These are phyloP conservation scores for Lipomyces kockii DNA, from an alignment of 805 yeast species.

Conservation along the genomic window DNA sequence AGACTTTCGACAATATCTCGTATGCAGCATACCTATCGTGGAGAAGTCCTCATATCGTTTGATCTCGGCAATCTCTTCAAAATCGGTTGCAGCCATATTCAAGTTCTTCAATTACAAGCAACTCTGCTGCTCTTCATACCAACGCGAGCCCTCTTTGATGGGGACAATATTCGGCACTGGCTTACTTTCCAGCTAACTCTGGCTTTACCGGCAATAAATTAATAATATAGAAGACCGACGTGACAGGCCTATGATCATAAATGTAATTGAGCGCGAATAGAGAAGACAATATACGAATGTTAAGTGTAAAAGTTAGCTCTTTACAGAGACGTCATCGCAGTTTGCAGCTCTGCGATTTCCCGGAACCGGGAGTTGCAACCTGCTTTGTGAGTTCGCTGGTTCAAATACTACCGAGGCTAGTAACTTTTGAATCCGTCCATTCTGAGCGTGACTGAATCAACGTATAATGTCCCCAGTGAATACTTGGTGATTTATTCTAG, in stretches of 20 bases:
- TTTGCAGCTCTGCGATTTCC: not conserved
- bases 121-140: not conserved
- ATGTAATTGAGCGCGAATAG: not conserved
- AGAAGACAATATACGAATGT: not conserved
- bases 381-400: too few relatives aligned
- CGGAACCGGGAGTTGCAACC: not conserved
- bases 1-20: not conserved
- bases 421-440: too few relatives aligned
- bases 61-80: slow-evolving; percentile 43
- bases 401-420: too few relatives aligned
- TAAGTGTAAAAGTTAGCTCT: not conserved
- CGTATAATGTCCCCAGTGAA: too few relatives aligned
- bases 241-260: not conserved
- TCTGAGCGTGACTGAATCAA: too few relatives aligned
- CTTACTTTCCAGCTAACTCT: not conserved
- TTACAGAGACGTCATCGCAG: not conserved
- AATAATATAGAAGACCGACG: not conserved
- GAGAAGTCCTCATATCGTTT: slow-evolving; percentile 55
- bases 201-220: not conserved
- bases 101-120: not conserved
- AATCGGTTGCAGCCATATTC: slow-evolving; percentile 12
- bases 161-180: not conserved
- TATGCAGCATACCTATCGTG: slow-evolving; percentile 41
- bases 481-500: too few relatives aligned
- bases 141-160: not conserved